phyloP scores from a whole-genome alignment of 148 eudicot species.

The Amaranthus hypochondriacus region DNA sequence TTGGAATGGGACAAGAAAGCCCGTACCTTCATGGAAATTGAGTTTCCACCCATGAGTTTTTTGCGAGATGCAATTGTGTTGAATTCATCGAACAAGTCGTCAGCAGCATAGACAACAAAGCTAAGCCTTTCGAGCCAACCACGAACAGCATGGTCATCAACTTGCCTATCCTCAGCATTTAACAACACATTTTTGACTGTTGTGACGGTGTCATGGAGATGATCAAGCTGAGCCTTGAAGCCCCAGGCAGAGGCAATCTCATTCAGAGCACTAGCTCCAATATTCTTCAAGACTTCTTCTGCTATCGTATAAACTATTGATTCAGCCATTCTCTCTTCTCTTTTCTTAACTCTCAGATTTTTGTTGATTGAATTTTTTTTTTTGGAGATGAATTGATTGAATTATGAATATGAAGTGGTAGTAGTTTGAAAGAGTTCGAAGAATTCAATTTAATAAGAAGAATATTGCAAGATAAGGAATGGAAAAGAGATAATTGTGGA shows the following conservation, averaged over 20 bases:
- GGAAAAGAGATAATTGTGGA: too few species aligned
- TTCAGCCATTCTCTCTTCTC: conserved; percentile 35
- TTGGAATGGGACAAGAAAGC: conserved; percentile 14
- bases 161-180: conserved; percentile 30
- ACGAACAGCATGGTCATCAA: conserved; percentile 5
- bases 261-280: conserved; percentile 16
- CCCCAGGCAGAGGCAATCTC: conserved; percentile 24
- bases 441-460: too few species aligned
- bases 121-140: conserved; percentile 28
- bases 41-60: not conserved
- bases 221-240: conserved; percentile 8
- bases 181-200: conserved; percentile 18
- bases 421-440: too few species aligned
- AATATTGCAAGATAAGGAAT: too few species aligned
- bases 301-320: conserved; percentile 12
- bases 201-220: conserved; percentile 15
- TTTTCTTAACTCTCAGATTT: not conserved
- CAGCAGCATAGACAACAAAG: conserved; percentile 19
- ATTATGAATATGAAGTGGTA: too few species aligned
- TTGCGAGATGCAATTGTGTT: conserved; percentile 1
- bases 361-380: too few species aligned
- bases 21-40: conserved; percentile 6
- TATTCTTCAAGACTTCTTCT: conserved; percentile 3
- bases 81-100: conserved; percentile 27
- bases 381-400: too few species aligned